Conservation (phyloP, 2,329 filamentous ascomycete species). For the Nigrospora osmanthi region DNA sequence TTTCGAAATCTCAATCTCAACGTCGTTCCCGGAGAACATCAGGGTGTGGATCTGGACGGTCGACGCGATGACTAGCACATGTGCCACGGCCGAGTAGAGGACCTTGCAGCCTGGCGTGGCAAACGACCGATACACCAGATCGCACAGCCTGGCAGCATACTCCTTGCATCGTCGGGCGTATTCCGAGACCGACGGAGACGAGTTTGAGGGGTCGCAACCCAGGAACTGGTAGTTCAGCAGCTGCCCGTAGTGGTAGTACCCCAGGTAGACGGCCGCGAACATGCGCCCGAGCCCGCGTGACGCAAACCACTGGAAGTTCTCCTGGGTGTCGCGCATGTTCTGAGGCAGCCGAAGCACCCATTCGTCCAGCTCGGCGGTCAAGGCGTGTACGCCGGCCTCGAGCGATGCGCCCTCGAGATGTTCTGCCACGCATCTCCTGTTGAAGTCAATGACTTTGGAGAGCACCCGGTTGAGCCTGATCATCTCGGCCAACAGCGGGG, state of each 20-base stretch:
- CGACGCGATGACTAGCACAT: conserved; percentile 37
- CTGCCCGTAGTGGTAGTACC: conserved; percentile 37
- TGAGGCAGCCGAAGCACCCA: conserved; percentile 26
- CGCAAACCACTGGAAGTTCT: conserved; percentile 28
- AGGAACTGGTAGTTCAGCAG: conserved; percentile 40
- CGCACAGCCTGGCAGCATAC: conserved; percentile 29
- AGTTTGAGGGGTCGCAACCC: conserved; percentile 3
- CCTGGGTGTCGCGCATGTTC: conserved; percentile 25
- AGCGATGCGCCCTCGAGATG: conserved; percentile 10
- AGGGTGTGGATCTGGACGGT: conserved; percentile 37
- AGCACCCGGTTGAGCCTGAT: conserved; percentile 29
- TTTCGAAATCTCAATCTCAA: conserved; percentile 24
- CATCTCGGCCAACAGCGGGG: conserved; percentile 26
- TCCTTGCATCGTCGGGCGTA: conserved; percentile 30
- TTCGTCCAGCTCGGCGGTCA: conserved; percentile 23
- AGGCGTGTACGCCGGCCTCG: conserved; percentile 13
- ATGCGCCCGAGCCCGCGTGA: conserved; percentile 29
- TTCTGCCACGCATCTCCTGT: conserved; percentile 20
- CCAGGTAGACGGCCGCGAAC: conserved; percentile 35
- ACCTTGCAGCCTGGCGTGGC: conserved; percentile 28
- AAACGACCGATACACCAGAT: conserved; percentile 29
- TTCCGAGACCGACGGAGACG: conserved; percentile 14
- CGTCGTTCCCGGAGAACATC: conserved; percentile 28
- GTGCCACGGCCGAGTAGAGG: conserved; percentile 34
- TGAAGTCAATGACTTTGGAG: conserved; percentile 29